Percentiles rank a stretch among this genome's conserved stretches.
Evolutionary conservation across 257 asterid genomes (phyloP).

Genomic region (Galeopsis tetrahit): DNA sequence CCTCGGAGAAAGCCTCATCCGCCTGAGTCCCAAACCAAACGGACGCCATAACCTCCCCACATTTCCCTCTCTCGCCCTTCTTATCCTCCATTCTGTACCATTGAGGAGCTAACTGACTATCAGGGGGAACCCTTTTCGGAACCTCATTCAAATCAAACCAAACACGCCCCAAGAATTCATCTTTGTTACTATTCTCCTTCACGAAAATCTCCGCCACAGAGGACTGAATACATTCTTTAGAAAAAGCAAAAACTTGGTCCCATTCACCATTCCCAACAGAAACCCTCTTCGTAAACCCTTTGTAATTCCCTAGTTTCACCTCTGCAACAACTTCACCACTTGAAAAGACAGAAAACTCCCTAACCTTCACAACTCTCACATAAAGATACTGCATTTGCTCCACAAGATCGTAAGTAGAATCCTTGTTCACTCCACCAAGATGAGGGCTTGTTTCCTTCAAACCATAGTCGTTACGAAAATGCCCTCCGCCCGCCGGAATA

Average conservation of each 20-base stretch:
- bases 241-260: constrained; percentile 87
- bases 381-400: constrained; percentile 91
- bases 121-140: constrained; percentile 79
- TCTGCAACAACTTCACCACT: constrained; percentile 71
- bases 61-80: constrained; percentile 70
- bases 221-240: constrained; percentile 81
- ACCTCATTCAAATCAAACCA: constrained; percentile 89
- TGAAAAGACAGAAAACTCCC: constrained; percentile 55
- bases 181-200: constrained; percentile 59
- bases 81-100: constrained; percentile 87
- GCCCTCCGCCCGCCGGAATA: constrained; percentile 45
- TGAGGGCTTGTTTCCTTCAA: constrained; percentile 82
- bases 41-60: constrained; percentile 74
- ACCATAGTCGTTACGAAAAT: constrained; percentile 51
- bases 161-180: constrained; percentile 76
- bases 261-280: constrained; percentile 55
- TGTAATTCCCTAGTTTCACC: constrained; percentile 85
- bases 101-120: constrained; percentile 83
- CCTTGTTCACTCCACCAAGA: constrained; percentile 71
- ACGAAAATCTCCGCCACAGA: constrained; percentile 74
- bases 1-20: constrained; percentile 83
- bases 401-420: constrained; percentile 78
- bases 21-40: constrained; percentile 95
- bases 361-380: constrained; percentile 67
- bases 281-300: constrained; percentile 69